Evolutionary conservation across 495 filamentous ascomycete genomes (phyloP).

Genomic region (Lepraria neglecta): DNA sequence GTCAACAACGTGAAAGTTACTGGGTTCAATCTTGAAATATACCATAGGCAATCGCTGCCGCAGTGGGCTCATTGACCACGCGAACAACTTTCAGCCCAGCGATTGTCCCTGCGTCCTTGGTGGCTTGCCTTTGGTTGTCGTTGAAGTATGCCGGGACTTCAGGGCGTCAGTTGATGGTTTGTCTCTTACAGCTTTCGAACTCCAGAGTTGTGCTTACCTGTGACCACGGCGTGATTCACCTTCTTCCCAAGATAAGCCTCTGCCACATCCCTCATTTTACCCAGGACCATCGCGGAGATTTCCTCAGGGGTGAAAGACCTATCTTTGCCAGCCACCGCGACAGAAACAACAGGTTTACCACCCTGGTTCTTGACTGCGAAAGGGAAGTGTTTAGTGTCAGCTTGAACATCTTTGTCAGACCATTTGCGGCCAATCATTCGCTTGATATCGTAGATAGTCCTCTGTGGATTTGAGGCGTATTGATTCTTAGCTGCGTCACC

Average conservation of each 20-base stretch:
- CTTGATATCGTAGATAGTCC: slow-evolving; percentile 91
- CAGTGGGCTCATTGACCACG: slow-evolving; percentile 92
- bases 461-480: slow-evolving; percentile 81
- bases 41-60: slow-evolving; percentile 65
- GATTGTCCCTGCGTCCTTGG: slow-evolving; percentile 90
- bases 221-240: slow-evolving; percentile 36
- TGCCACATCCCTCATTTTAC: slow-evolving; percentile 36
- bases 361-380: slow-evolving; percentile 77
- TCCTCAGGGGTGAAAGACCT: no score
- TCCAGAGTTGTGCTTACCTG: slow-evolving; percentile 63
- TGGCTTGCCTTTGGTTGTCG: slow-evolving; percentile 95
- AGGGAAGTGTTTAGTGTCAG: slow-evolving; percentile 82
- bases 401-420: slow-evolving; percentile 75
- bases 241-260: slow-evolving; percentile 48
- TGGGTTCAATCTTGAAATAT: no score
- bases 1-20: no score
- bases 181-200: slow-evolving; percentile 96
- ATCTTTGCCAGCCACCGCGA: no score
- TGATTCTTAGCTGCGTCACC: slow-evolving; percentile 99
- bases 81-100: slow-evolving; percentile 93
- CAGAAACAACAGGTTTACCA: slow-evolving; percentile 55
- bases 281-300: no score
- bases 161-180: slow-evolving; percentile 92
- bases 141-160: slow-evolving; percentile 99
- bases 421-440: slow-evolving; percentile 88